Percentiles rank a stretch among this genome's conserved stretches.
These are phyloP conservation scores for Claviceps spartinae DNA, from an alignment of 2,329 filamentous ascomycete genomes.

Conservation along the genomic window DNA sequence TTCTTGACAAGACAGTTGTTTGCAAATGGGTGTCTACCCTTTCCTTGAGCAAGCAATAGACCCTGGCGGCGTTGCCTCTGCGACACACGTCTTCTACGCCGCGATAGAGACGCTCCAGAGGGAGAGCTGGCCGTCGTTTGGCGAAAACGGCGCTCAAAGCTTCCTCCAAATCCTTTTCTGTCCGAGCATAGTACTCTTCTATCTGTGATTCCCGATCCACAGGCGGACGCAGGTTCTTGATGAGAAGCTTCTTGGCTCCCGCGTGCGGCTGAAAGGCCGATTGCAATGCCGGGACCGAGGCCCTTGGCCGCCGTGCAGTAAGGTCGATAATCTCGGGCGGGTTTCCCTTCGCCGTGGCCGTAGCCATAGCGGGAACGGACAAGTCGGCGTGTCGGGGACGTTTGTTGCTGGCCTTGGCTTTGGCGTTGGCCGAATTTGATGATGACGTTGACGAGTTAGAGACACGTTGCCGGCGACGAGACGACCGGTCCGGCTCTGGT, in stretches of 20 bases:
- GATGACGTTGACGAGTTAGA: slow-evolving; percentile 17
- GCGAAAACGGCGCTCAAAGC: slow-evolving; percentile 64
- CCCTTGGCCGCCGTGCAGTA: slow-evolving; percentile 16
- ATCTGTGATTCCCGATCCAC: slow-evolving; percentile 45
- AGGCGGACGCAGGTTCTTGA: slow-evolving; percentile 72
- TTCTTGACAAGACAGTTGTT: slow-evolving; percentile 39
- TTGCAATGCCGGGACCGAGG: background rate
- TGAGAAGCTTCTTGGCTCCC: slow-evolving; percentile 75
- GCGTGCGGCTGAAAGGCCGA: slow-evolving; percentile 53
- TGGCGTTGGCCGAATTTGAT: slow-evolving; percentile 8
- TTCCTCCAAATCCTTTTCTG: slow-evolving; percentile 58
- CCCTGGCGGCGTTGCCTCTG: slow-evolving; percentile 53
- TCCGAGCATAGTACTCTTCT: slow-evolving; percentile 64
- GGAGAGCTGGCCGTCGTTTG: slow-evolving; percentile 46
- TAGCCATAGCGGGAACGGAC: slow-evolving; percentile 16
- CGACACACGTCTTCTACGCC: slow-evolving; percentile 87
- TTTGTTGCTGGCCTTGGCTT: slow-evolving; percentile 14
- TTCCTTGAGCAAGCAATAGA: slow-evolving; percentile 53
- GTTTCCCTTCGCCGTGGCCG: slow-evolving; percentile 26
- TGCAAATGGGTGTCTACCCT: slow-evolving; percentile 57
- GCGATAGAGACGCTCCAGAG: slow-evolving; percentile 80
- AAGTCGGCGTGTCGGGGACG: slow-evolving; percentile 17
- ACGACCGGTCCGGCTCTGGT: slow-evolving; percentile 17
- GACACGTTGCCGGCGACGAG: slow-evolving; percentile 25
- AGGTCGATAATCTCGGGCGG: slow-evolving; percentile 24